Evolutionary conservation across 140 eudicot species (phyloP).

Genomic region (Oenanthe javanica): DNA sequence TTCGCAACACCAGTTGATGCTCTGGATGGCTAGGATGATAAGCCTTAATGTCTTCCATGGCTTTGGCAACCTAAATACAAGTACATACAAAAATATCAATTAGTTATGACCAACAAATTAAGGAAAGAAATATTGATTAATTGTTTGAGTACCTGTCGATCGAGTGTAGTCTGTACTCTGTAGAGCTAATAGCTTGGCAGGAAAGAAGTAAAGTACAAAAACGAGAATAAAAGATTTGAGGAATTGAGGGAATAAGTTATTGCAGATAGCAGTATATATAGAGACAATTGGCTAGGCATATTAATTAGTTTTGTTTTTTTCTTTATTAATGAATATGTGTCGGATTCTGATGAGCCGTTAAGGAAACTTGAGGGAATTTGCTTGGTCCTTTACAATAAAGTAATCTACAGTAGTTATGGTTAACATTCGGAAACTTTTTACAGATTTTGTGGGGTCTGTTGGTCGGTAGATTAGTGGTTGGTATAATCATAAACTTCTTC

Average conservation of each 20-base stretch:
- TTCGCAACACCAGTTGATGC: conserved; percentile 8
- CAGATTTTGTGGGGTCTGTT: background rate
- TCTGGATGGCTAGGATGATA: background rate
- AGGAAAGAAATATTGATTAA: too few species aligned
- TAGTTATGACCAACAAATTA: background rate
- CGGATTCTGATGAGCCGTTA: background rate
- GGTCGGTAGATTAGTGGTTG: background rate
- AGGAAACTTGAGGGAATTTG: background rate
- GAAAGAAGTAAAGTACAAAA: background rate
- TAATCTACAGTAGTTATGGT: background rate
- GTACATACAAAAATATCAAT: background rate
- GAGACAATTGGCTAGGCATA: background rate
- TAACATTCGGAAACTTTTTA: background rate
- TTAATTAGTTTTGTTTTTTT: background rate
- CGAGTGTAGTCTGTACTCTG: background rate
- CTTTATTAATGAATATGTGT: background rate
- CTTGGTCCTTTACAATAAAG: background rate
- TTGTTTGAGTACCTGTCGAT: background rate
- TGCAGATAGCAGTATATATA: background rate
- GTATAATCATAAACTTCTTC: background rate
- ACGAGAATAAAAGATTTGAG: background rate
- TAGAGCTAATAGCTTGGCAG: background rate
- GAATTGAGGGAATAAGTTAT: background rate
- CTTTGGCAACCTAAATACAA: background rate
- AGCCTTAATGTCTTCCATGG: background rate